Base-by-base conservation (phyloP, 2,329 filamentous ascomycete species). In the Botrytis tulipae region DNA sequence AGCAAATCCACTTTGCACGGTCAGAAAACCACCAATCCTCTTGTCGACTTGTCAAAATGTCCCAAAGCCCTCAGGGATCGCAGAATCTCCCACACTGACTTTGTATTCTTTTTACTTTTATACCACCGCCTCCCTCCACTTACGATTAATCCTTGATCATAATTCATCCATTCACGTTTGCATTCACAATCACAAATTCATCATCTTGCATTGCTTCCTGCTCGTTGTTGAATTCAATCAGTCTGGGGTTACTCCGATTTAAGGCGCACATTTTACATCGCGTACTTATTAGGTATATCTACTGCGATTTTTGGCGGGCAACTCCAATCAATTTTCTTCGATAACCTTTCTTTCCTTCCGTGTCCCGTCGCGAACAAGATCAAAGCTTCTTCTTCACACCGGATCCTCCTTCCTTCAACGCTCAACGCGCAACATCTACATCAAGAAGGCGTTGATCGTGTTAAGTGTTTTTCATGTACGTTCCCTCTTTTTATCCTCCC, bases 31-130 rank as follows among this genome's bases (percentile, higher is more conserved):
- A 51, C 63, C 32, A 22, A 51, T 37, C 25, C 44, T n/a, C 60
- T 61, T n/a, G 22, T 62, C 37, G 9, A 16, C 35, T n/a, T 9
- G 12, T 40, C 25, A n/a, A 16, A n/a, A 40, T 4, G 35, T 40
- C 25, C 60, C 25, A n/a, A 62, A n/a, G 60, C 60, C 37, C 60
- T 71, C 74, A 72, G 62, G 70, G 73, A 74, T 74, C 63, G 62
- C 54, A 69, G 37, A 65, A 74, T 48, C 54, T 72, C 69, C 62
- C 63, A 69, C 51, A 35, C 32, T 51, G 51, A 18, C 65, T 57
- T 29, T 32, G 25, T n/a, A 40, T 70, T 32, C 67, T 65, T 65
- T 65, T 65, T 32, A 16, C 62, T 65, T 65, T 57, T 42, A 32
- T 42, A 70, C 46, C 44, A 14, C 9, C 20, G 7, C 9, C 32